These are phyloP conservation scores for Podospora anserina DNA, from an alignment of 495 filamentous ascomycete genomes.

Conservation along the genomic window DNA sequence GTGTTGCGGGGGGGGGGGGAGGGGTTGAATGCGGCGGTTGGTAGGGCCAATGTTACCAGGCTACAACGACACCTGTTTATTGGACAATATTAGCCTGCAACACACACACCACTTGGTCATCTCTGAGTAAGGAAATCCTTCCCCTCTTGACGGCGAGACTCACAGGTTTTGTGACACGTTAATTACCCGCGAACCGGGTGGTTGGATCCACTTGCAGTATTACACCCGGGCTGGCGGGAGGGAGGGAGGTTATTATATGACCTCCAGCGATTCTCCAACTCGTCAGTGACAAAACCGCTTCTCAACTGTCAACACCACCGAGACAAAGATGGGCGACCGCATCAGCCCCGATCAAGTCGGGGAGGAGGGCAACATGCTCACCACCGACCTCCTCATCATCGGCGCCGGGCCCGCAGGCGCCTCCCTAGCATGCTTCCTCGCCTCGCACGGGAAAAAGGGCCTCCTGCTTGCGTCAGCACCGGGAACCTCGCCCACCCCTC, in stretches of 20 bases:
- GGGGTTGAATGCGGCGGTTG: not conserved
- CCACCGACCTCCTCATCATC: slow-evolving; percentile 52
- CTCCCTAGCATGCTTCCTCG: slow-evolving; percentile 42
- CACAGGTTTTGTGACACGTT: not conserved
- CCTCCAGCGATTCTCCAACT: not conserved
- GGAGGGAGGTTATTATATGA: not conserved
- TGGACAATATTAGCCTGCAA: not conserved
- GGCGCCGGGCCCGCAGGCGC: slow-evolving; percentile 57
- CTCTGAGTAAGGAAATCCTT: not conserved
- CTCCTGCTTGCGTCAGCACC: slow-evolving; percentile 47
- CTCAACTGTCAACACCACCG: too few species aligned
- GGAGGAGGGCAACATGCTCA: slow-evolving; percentile 20
- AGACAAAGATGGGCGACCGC: not conserved
- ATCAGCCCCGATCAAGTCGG: not conserved
- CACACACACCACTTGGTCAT: not conserved
- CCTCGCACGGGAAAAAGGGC: slow-evolving; percentile 41
- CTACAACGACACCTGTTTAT: not conserved
- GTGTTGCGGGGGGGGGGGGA: too few species aligned
- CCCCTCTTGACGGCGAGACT: not conserved
- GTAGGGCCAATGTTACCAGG: not conserved
- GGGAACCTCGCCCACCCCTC: slow-evolving; percentile 50
- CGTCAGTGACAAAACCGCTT: not conserved
- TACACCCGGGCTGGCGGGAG: not conserved
- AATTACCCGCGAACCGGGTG: not conserved
- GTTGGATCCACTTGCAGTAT: not conserved